Evolutionary conservation across 345 rosid genomes (phyloP), one percentile per base, ranked within the genome.

Genomic region (Gossypium australe): DNA sequence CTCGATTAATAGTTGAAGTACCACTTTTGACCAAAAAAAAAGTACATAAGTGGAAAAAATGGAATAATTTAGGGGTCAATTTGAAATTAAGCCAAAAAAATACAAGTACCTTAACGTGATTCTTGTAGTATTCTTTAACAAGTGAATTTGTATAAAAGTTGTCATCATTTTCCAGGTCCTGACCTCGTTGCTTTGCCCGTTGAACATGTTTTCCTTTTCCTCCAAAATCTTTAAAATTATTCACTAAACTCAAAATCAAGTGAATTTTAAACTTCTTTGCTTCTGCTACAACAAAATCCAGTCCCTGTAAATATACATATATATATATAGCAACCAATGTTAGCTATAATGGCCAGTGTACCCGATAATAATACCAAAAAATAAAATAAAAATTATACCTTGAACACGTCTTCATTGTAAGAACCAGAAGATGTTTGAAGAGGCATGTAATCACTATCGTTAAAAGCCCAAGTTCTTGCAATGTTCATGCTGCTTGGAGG

Each of bases 391-490:
- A 29, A 29, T 29, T 29, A 29, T 72, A 89, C 98, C 95, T 86
- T 79, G 80, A 93, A 93, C 56, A 76, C 75, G 53, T 84, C 79
- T 72, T 91, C 88, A 7, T 81, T 60, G 81, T 94, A 91, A 12
- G 72, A 61, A 52, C 97, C 94, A 24, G 94, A 96, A 47, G 94
- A 86, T 27, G 55, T 73, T 76, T 94, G 97, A 47, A 94, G 89
- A 11, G 97, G 82, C 67, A 74, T 61, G 72, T 79, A 76, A 16
- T 73, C 87, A 13, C 93, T 94, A 59, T 94, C 96, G 52, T 83
- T 83, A 60, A 91, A 94, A 71, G 94, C 96, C 96, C 98, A 94
- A 70, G 87, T 84, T 82, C 97, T 86, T 3, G 89, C 93, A 0
- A 94, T 56, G 68, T 86, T 94, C 89, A 94, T 82, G 70, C 94